Base-by-base conservation (phyloP, 768 basidiomycete genomes). In the Boletales sp. region DNA sequence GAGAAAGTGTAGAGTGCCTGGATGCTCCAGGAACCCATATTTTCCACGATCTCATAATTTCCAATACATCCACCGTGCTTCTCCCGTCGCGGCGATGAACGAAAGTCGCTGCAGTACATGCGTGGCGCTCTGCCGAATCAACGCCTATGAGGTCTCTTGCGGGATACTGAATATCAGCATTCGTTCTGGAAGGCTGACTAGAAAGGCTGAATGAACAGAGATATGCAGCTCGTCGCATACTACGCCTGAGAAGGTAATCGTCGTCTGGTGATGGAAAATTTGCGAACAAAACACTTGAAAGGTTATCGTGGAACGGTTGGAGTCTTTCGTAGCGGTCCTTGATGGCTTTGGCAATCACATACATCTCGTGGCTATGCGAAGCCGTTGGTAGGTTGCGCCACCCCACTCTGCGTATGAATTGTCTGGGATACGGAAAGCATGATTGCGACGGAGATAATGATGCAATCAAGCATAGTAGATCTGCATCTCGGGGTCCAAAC, bases 351-450 rank as follows among this genome's bases (percentile, higher is more conserved):
- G 60, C 56, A 2, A 51, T 43, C 8, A 50, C 11, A 27, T 55
- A 55, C 32, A 73, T 60, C 2, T 45, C 58, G 35, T 59, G 46
- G 41, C 62, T 60, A 41, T 74, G 75, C 2, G 70, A 59, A 31
- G 53, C 40, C 2, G 57, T 7, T 7, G 54, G 43, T 46, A 60
- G 45, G 17, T 42, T 19, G 6, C 21, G 24, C 76, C 75, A 64
- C 4, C 57, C 21, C 0, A 76, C 67, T 58, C 51, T 78, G 71
- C 73, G 76, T 76, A 1, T 21, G 21, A 21, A 74, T 51, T 72
- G 70, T 47, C 45, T 31, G 4, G 34, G 34, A 10, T 45, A 24
- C 43, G 21, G 2, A 21, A 4, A 21, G 2, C 21, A 45, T 24
- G 34, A 15, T 6, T 72, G 56, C 5, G 24, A 14, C 5, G 76